phyloP scores from a whole-genome alignment of 2,329 filamentous ascomycete species.

The Sphaerostilbella broomeana region DNA sequence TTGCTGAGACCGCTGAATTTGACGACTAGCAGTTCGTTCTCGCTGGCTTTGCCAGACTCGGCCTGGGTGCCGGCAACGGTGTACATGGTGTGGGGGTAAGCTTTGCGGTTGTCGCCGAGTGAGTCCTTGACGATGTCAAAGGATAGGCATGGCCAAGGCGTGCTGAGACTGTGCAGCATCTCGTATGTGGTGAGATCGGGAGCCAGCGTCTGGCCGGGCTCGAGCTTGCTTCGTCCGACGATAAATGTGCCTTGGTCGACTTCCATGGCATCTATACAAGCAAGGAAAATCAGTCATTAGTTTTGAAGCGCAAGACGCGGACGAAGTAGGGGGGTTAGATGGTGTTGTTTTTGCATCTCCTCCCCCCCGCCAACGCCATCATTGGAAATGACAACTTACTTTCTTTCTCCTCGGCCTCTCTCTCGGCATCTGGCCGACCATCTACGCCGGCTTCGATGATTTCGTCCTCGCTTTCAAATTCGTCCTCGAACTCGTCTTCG shows the following conservation, averaged over 20 bases:
- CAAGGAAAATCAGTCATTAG: too few species aligned
- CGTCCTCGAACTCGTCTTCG: slow-evolving; percentile 91
- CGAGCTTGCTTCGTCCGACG: slow-evolving; percentile 85
- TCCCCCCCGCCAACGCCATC: too few species aligned
- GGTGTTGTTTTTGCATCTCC: too few species aligned
- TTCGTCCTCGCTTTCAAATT: slow-evolving; percentile 84
- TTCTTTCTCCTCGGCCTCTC: slow-evolving; percentile 80
- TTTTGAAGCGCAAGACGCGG: too few species aligned
- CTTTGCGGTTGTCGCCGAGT: slow-evolving; percentile 80
- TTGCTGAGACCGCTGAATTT: slow-evolving; percentile 88
- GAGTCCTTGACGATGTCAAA: slow-evolving; percentile 86
- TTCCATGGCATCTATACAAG: slow-evolving; percentile 68
- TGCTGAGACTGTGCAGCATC: slow-evolving; percentile 91
- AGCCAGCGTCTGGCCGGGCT: slow-evolving; percentile 81
- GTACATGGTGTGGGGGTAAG: slow-evolving; percentile 94
- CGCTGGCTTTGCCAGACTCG: slow-evolving; percentile 63
- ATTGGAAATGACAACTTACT: slow-evolving; percentile 30
- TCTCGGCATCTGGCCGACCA: slow-evolving; percentile 82
- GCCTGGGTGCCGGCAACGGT: slow-evolving; percentile 93
- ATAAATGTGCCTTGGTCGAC: slow-evolving; percentile 94
- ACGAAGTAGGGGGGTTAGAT: too few species aligned
- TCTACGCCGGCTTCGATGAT: slow-evolving; percentile 92
- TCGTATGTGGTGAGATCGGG: slow-evolving; percentile 94
- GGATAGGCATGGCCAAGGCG: slow-evolving; percentile 93
- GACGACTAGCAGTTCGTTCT: slow-evolving; percentile 93